phyloP scores from a whole-genome alignment of 2,329 filamentous ascomycete species.

The Xylaria sp. region DNA sequence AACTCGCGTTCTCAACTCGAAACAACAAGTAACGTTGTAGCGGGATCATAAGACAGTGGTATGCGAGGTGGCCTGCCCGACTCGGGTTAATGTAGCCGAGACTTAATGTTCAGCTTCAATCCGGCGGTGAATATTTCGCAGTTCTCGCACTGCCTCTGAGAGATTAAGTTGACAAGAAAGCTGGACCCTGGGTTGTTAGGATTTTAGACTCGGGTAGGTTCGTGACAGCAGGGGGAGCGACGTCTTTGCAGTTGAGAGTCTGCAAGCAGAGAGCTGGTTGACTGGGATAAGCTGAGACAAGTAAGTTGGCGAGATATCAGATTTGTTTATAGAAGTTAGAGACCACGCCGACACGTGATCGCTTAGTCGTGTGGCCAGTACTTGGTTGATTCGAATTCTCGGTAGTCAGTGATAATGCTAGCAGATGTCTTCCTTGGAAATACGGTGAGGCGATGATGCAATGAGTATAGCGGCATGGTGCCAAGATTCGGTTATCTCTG shows the following conservation, averaged over 20 bases:
- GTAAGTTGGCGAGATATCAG: not conserved
- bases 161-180: not conserved
- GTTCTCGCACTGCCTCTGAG: not conserved
- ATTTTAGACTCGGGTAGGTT: not conserved
- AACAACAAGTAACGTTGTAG: not conserved
- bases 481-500: constrained; percentile 35
- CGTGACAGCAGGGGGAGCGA: not conserved
- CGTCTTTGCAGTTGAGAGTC: not conserved
- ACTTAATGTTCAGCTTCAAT: not conserved
- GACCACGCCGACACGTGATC: constrained; percentile 21
- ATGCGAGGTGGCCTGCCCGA: not conserved
- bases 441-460: constrained; percentile 15
- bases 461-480: constrained; percentile 19
- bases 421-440: not conserved
- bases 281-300: not conserved
- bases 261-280: not conserved
- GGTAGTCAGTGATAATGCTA: not conserved
- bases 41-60: not conserved
- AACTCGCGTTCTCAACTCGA: not conserved
- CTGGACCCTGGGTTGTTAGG: not conserved
- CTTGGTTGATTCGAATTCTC: not conserved
- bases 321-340: not conserved
- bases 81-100: not conserved
- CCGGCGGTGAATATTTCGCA: not conserved
- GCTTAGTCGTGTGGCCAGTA: constrained; percentile 5